A percentile compares a stretch with the other conserved stretches of the same genome.
Evolutionary conservation across 2,329 filamentous ascomycete genomes (phyloP).

Genomic region (Cadophora sp.): DNA sequence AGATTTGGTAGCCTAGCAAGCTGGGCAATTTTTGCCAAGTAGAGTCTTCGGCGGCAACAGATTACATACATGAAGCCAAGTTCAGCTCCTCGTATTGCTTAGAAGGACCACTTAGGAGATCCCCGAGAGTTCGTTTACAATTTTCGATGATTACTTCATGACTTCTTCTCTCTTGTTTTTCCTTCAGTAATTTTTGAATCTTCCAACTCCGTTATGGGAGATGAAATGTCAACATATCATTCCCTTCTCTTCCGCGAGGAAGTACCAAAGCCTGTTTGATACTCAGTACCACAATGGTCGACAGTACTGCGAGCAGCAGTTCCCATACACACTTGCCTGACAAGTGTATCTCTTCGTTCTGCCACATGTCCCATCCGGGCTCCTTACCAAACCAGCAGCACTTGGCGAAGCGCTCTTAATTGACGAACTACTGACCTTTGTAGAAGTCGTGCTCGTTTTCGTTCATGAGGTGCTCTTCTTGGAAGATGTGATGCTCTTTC

Average conservation of each 20-base stretch:
- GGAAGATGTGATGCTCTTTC: slow-evolving; percentile 6
- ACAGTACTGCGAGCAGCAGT: slow-evolving; percentile 40
- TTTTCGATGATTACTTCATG: neutral
- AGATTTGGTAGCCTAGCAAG: neutral
- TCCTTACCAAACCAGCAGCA: slow-evolving; percentile 11
- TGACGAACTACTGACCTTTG: slow-evolving; percentile 6
- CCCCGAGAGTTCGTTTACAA: neutral
- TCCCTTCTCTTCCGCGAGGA: slow-evolving; percentile 19
- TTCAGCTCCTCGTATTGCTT: slow-evolving; percentile 16
- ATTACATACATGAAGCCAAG: slow-evolving; percentile 5
- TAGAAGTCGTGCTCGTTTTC: neutral
- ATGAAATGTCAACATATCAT: neutral
- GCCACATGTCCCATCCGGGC: slow-evolving; percentile 32
- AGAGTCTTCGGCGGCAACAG: neutral
- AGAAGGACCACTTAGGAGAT: neutral
- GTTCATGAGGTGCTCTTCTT: neutral
- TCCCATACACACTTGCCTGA: slow-evolving; percentile 30
- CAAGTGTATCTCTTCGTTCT: slow-evolving; percentile 31
- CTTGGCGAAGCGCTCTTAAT: slow-evolving; percentile 8
- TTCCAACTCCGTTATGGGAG: neutral
- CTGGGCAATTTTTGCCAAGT: slow-evolving; percentile 10
- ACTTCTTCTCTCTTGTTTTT: neutral
- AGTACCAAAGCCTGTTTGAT: slow-evolving; percentile 31
- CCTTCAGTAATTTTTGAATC: neutral
- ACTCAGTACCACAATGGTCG: slow-evolving; percentile 42